Percentiles rank a stretch among this genome's conserved stretches.
These are phyloP conservation scores for Quercus lobata DNA, from an alignment of 331 rosid species.

Conservation along the genomic window DNA sequence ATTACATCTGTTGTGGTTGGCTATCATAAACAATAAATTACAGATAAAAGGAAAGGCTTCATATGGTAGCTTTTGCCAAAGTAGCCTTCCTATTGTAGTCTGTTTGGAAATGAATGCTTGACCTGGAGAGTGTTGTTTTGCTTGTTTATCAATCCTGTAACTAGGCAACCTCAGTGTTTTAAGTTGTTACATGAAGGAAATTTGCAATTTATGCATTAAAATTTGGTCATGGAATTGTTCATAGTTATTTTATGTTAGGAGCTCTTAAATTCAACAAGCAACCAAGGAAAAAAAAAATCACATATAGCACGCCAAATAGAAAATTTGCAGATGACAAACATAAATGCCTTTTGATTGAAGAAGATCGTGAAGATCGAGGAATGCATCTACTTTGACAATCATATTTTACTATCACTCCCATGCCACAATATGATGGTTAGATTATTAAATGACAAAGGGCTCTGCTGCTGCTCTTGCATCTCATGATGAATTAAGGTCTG, in stretches of 20 bases:
- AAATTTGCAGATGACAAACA: background rate
- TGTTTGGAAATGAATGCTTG: background rate
- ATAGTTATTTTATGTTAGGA: background rate
- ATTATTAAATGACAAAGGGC: background rate
- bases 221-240: background rate
- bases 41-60: background rate
- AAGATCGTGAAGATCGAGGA: background rate
- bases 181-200: background rate
- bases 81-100: background rate
- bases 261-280: background rate
- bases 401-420: background rate
- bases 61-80: background rate
- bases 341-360: background rate
- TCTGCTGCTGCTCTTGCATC: background rate
- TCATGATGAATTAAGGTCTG: background rate
- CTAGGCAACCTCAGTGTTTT: background rate
- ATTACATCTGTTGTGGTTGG: constrained; percentile 79
- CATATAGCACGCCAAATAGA: background rate
- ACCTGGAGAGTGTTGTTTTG: background rate
- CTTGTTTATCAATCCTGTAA: background rate
- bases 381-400: background rate
- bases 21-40: constrained; percentile 14
- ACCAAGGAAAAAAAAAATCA: background rate
- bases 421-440: background rate
- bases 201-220: background rate